phyloP scores from a whole-genome alignment of 2,329 filamentous ascomycete species.

The Fusarium brevicatenulatum region DNA sequence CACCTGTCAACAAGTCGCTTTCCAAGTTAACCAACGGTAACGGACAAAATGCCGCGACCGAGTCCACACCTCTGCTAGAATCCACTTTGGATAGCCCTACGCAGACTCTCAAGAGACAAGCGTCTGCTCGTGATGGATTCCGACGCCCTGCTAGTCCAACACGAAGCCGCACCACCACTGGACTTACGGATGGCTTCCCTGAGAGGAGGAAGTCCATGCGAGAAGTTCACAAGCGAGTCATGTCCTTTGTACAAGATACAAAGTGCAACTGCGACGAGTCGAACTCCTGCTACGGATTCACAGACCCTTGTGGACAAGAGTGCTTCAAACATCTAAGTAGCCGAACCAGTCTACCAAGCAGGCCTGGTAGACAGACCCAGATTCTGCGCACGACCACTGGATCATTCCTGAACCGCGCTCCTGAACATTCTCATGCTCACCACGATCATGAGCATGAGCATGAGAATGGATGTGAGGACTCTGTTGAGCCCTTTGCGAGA shows the following conservation, averaged over 20 bases:
- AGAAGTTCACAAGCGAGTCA: slow-evolving; percentile 64
- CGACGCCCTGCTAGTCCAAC: slow-evolving; percentile 41
- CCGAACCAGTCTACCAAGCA: slow-evolving; percentile 47
- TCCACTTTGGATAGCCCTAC: slow-evolving; percentile 43
- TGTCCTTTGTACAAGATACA: slow-evolving; percentile 73
- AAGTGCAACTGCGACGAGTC: slow-evolving; percentile 70
- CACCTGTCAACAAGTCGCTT: slow-evolving; percentile 30
- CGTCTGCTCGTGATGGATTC: slow-evolving; percentile 47
- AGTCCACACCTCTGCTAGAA: slow-evolving; percentile 62
- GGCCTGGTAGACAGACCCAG: slow-evolving; percentile 48
- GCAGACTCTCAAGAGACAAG: slow-evolving; percentile 43
- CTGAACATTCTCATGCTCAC: slow-evolving; percentile 43
- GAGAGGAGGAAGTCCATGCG: slow-evolving; percentile 64
- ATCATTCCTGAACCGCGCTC: slow-evolving; percentile 44
- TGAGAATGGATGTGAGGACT: slow-evolving; percentile 34
- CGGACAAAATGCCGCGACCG: slow-evolving; percentile 44
- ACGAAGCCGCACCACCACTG: slow-evolving; percentile 42
- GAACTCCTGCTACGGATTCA: slow-evolving; percentile 71
- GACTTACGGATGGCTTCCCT: slow-evolving; percentile 45
- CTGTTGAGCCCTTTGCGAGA: slow-evolving; percentile 44
- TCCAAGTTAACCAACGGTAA: slow-evolving; percentile 35
- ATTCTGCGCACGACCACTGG: slow-evolving; percentile 57
- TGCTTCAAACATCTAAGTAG: slow-evolving; percentile 68
- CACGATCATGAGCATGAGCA: slow-evolving; percentile 41
- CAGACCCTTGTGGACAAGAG: slow-evolving; percentile 72